Evolutionary conservation across 495 filamentous ascomycete genomes (phyloP).

Genomic region (Talaromyces liani): DNA sequence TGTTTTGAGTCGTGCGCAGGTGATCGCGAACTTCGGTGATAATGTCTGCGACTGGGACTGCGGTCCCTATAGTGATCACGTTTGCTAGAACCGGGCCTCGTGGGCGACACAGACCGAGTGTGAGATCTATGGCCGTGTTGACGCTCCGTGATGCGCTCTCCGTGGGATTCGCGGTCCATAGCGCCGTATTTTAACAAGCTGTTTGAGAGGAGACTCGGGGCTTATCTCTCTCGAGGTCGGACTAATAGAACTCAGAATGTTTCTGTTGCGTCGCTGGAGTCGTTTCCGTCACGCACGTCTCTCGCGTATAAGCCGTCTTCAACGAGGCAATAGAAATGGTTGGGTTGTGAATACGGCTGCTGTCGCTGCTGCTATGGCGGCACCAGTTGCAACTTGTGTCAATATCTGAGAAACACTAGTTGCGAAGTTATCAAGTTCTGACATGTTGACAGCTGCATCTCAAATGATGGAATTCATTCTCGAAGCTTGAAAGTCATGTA

Average conservation of each 20-base stretch:
- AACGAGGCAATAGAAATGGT: too few species aligned
- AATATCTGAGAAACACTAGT: background rate
- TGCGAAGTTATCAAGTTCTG: background rate
- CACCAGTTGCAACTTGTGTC: too few species aligned
- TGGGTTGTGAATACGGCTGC: too few species aligned
- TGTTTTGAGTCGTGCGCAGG: slow-evolving; percentile 9
- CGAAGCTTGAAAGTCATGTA: background rate
- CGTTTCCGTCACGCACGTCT: too few species aligned
- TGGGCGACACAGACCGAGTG: slow-evolving; percentile 7
- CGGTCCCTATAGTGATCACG: slow-evolving; percentile 16
- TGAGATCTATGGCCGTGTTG: background rate
- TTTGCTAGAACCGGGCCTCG: slow-evolving; percentile 16
- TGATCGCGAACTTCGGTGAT: slow-evolving; percentile 19
- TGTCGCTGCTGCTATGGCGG: too few species aligned
- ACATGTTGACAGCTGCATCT: background rate
- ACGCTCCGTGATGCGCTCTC: background rate
- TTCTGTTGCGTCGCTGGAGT: background rate
- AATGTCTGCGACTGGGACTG: slow-evolving; percentile 16
- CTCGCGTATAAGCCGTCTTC: too few species aligned
- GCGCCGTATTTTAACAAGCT: background rate
- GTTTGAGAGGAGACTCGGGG: background rate
- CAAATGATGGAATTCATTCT: background rate
- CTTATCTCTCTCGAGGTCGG: background rate
- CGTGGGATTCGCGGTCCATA: background rate
- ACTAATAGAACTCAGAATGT: background rate